Evolutionary conservation across 306 rosid species (phyloP).

Genomic region (Prunus armeniaca): DNA sequence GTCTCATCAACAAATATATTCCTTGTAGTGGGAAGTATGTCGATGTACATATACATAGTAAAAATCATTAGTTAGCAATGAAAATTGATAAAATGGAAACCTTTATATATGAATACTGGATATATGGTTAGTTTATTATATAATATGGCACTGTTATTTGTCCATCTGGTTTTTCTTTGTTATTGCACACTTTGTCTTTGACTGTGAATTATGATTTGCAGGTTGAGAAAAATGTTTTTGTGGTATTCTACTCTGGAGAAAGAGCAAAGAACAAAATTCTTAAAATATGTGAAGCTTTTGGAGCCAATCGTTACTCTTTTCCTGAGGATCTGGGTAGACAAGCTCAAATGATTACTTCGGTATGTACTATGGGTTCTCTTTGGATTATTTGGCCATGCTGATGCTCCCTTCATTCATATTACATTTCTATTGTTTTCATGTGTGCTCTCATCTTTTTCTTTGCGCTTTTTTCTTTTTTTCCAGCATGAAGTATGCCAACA

Average conservation of each 20-base stretch:
- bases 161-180: constrained; percentile 3
- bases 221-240: constrained; percentile 95
- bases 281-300: constrained; percentile 95
- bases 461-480: background rate
- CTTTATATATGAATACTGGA: background rate
- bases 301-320: constrained; percentile 95
- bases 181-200: background rate
- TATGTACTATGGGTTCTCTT: constrained; percentile 20
- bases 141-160: constrained; percentile 5
- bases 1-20: too few species aligned
- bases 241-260: constrained; percentile 87
- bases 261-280: constrained; percentile 83
- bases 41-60: too few species aligned
- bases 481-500: background rate
- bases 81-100: background rate
- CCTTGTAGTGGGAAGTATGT: too few species aligned
- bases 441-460: background rate
- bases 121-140: background rate
- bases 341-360: constrained; percentile 44
- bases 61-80: background rate
- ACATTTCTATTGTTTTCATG: background rate
- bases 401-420: background rate
- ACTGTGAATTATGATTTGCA: constrained; percentile 36
- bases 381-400: constrained; percentile 12
- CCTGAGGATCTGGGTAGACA: constrained; percentile 57